Base-by-base conservation (phyloP, 306 rosid species). In the Quillaja saponaria region DNA sequence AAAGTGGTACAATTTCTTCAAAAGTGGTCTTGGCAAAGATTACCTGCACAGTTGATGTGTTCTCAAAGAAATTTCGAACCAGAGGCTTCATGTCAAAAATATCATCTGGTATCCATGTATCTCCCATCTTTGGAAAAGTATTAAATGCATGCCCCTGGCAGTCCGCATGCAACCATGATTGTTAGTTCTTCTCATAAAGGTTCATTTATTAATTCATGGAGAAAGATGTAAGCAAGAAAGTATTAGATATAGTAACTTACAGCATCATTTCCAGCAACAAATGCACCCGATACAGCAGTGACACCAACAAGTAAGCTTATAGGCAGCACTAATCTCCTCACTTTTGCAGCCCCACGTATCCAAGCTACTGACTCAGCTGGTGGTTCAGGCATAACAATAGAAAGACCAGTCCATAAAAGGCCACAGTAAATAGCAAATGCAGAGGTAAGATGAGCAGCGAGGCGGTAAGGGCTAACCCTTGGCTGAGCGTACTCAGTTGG, bases 361-460 rank as follows among this genome's bases (percentile, higher is more conserved):
- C 96, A 91, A 7, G 82, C 63, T 17, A 80, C n/a, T 1, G 96
- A 87, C 58, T 85, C 88, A 47, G 86, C 71, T n/a, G 90, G 97
- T 33, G 95, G 97, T 67, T 91, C 95, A 0, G 96, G 97, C 95
- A 91, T 80, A 54, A 91, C 88, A 66, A 91, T 96, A 58, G 90
- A 80, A 64, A 88, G 90, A 62, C 78, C 95, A 48, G 95, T 88
- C 96, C 95, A 91, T 25, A 88, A 56, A 48, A 91, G 96, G 50
- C 98, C 96, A 12, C 92, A 74, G 71, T 86, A 91, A 60, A 91
- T 91, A 55, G 83, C 81, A 72, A 88, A 86, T 60, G 98, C 96
- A n/a, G 98, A 91, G 33, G 96, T 88, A 55, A 91, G 96, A 81
- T 91, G 92, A 61, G 96, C 83, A n/a, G 96, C 96, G 61, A 91